Evolutionary conservation across 371 early-diverging fungal genomes (phyloP), one percentile per base, ranked within the genome.

Genomic region (Nematocida sp.): DNA sequence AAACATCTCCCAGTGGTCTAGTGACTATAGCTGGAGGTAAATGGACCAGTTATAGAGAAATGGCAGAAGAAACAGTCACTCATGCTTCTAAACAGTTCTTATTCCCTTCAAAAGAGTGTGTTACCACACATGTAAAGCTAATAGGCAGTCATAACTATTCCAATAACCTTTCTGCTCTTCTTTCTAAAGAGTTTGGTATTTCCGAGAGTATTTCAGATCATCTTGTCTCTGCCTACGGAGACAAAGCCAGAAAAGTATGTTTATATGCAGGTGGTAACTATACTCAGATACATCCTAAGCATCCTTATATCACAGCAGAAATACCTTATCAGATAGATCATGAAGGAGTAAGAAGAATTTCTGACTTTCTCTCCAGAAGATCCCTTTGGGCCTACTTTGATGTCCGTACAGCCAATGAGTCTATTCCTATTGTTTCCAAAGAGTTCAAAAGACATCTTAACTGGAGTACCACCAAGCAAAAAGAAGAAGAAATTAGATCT

Each of bases 41-140:
- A 81, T 98, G 99, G 99, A 98, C 97, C 0, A 96, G 95, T 0
- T 96, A 92, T 84, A 88, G 99, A 75, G 88, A 88, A 63, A 96
- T 96, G 96, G 97, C 97, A 27, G 87, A 92, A 78, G 94, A 96
- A 77, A 90, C 95, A 0, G 87, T 96, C 37, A 92, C 94, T 80
- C 79, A 84, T 63, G 95, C 95, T 15, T 87, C 95, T 38, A 80
- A 87, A 63, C 84, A 81, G 17, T 91, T 88, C 78, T 81, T 80
- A 63, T 49, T 84, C 77, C 45, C 85, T 74, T 3, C 76, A 57
- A 81, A 83, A 23, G 79, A 78, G 9, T 86, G 87, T 76, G 61
- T 79, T 55, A 94, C 95, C 19, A 90, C 90, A 76, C 70, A 84
- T 32, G 84, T 87, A 31, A 84, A 85, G 66, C 82, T 97, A 57